Percentiles rank a stretch among this genome's conserved stretches.
phyloP scores from a whole-genome alignment of 192 early-diverging fungal genomes.

The Lobosporangium transversale region DNA sequence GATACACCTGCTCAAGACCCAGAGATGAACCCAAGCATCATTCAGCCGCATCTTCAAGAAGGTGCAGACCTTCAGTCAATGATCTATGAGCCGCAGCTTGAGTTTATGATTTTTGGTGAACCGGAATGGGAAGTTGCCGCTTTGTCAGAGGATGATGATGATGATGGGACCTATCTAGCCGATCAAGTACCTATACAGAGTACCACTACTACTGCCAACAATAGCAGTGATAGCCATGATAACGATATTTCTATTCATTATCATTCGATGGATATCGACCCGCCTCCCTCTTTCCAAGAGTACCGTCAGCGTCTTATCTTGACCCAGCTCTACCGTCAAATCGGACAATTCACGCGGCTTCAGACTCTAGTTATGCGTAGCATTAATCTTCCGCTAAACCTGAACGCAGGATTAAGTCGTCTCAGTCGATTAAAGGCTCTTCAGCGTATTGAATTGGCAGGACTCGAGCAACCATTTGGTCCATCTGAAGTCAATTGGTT shows the following conservation, averaged over 20 bases:
- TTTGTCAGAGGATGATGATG: too few species aligned
- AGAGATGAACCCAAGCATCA: background rate
- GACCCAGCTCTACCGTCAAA: slow-evolving; percentile 20
- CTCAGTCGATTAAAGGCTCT: slow-evolving; percentile 15
- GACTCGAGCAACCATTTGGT: slow-evolving; percentile 15
- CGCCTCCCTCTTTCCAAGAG: slow-evolving; percentile 1
- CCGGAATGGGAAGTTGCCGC: background rate
- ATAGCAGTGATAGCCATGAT: background rate
- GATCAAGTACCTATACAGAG: background rate
- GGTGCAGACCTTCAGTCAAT: background rate
- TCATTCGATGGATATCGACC: background rate
- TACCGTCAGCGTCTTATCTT: slow-evolving; percentile 29
- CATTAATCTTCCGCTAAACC: slow-evolving; percentile 14
- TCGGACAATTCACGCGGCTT: slow-evolving; percentile 11
- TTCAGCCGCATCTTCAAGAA: too few species aligned
- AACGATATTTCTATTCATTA: too few species aligned
- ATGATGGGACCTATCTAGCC: background rate
- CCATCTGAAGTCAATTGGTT: slow-evolving; percentile 24
- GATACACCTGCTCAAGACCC: background rate
- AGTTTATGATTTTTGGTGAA: slow-evolving; percentile 17
- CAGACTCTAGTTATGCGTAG: slow-evolving; percentile 19
- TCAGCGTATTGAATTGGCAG: slow-evolving; percentile 7
- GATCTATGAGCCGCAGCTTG: slow-evolving; percentile 28
- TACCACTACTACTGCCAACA: background rate
- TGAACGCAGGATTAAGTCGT: slow-evolving; percentile 11